Evolutionary conservation across 768 basidiomycete species (phyloP), one percentile per base, ranked within the genome.

Genomic region (Fomitopsis serialis): DNA sequence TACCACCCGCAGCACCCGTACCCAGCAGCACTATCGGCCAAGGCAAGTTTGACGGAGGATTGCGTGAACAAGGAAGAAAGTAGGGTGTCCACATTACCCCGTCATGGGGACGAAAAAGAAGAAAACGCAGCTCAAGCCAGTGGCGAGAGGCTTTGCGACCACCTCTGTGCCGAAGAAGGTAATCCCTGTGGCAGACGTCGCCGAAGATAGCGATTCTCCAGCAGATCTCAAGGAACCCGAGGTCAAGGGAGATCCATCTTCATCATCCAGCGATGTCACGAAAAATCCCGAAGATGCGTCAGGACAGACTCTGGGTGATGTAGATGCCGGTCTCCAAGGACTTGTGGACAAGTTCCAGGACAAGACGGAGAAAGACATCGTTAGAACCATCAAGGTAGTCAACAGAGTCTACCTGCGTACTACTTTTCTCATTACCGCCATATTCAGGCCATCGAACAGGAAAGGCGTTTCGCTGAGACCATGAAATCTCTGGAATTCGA

Each of bases 261-360:
- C 48, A 3, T 34, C 56, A 10, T 56, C 58, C 2, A 56, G 61
- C 23, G 48, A 24, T 3, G 32, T 48, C 3, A 19, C 54, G 32
- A 25, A 29, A 7, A 48, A 32, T 22, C 49, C 32, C 6, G 51
- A 21, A n/a, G 48, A 21, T 3, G 22, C 50, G 29, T n/a, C 3
- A 10, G 53, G 55, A 24, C 54, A 53, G 52, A 71, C 70, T 40
- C 70, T 66, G 21, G 66, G 67, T 44, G 71, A 72, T 11, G 79
- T 79, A 62, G 80, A 85, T 49, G 75, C 73, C 54, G 73, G 76
- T 27, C 72, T 92, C 48, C 92, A 94, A 70, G 70, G 68, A 44
- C 63, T 92, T 45, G 81, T 96, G 1, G 92, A 96, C 57, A 86
- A 81, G 61, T 73, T 87, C 45, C 92, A 96, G 62, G 92, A 95